A percentile compares a stretch with the other conserved stretches of the same genome.
These are phyloP conservation scores for Afroboletus lepidellus DNA, from an alignment of 1,284 basidiomycete species.

Conservation along the genomic window DNA sequence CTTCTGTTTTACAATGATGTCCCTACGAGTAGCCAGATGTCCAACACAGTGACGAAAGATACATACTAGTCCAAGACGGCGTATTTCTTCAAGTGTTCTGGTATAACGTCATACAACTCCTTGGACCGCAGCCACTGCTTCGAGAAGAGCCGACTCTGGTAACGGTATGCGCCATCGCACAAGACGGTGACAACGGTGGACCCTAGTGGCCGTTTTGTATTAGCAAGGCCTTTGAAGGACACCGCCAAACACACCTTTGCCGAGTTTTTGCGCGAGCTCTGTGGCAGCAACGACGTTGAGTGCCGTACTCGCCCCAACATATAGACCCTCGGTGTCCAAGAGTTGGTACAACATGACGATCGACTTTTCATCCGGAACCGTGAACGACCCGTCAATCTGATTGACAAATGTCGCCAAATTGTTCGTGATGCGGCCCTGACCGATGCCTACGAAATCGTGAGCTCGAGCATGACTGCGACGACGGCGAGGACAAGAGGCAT, in stretches of 20 bases:
- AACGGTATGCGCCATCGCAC: constrained; percentile 95
- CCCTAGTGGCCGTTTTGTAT: constrained; percentile 44
- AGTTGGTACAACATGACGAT: constrained; percentile 94
- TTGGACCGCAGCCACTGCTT: constrained; percentile 91
- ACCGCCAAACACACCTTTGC: constrained; percentile 55
- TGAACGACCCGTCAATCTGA: constrained; percentile 79
- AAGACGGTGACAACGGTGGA: constrained; percentile 88
- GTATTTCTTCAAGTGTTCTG: constrained; percentile 86
- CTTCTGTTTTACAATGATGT: background rate
- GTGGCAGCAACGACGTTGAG: constrained; percentile 94
- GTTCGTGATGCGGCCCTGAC: constrained; percentile 95
- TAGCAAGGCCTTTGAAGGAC: background rate
- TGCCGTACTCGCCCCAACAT: constrained; percentile 95
- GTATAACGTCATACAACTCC: constrained; percentile 77
- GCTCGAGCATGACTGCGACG: constrained; percentile 7
- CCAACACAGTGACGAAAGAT: background rate
- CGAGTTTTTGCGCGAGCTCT: constrained; percentile 84
- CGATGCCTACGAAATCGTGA: constrained; percentile 66
- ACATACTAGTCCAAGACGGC: constrained; percentile 70
- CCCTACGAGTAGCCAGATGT: background rate
- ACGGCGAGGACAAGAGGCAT: constrained; percentile 10
- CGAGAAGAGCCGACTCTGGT: constrained; percentile 96
- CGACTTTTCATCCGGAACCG: constrained; percentile 86
- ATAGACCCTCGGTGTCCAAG: constrained; percentile 90
- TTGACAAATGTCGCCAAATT: constrained; percentile 88